A percentile compares a stretch with the other conserved stretches of the same genome.
Conservation (phyloP, 1,284 basidiomycete species). For the Austropuccinia psidii region DNA sequence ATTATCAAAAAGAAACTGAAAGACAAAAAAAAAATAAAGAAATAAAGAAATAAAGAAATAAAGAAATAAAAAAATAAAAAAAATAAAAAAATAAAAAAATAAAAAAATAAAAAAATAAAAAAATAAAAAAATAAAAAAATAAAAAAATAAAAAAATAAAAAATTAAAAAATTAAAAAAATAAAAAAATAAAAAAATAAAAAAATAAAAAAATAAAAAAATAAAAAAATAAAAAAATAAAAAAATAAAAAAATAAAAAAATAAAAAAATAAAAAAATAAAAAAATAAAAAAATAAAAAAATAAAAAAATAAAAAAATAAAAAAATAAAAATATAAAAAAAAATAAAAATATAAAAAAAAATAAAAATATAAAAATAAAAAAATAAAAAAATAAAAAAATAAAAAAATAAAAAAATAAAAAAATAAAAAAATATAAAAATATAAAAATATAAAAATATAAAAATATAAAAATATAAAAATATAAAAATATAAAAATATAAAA, state of each 20-base stretch:
- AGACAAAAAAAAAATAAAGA: neutral
- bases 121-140: neutral
- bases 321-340: neutral
- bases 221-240: neutral
- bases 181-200: neutral
- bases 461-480: no score
- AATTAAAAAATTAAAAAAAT: neutral
- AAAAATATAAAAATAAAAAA: no score
- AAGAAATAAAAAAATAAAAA: neutral
- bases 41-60: neutral
- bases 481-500: no score
- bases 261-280: neutral
- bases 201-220: neutral
- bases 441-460: no score
- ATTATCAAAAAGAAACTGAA: no score
- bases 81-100: neutral
- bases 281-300: neutral
- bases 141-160: neutral
- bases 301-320: neutral
- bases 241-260: neutral
- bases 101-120: neutral
- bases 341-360: neutral
- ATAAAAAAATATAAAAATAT: no score
- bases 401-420: no score
- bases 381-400: no score